These are phyloP conservation scores for Colletotrichum lindemuthianum DNA, from an alignment of 2,329 filamentous ascomycete species.

Conservation along the genomic window DNA sequence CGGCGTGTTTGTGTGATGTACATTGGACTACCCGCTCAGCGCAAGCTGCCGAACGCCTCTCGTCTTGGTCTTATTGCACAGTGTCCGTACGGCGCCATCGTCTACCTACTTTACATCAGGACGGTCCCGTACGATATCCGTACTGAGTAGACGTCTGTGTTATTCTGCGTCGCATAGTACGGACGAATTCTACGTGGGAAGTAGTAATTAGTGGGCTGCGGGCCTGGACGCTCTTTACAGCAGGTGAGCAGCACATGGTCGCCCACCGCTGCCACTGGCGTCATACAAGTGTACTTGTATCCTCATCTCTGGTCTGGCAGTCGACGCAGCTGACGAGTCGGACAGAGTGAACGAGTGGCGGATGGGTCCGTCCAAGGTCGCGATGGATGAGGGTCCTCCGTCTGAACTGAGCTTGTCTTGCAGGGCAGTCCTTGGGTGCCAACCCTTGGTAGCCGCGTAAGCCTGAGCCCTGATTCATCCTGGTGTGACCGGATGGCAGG, in stretches of 20 bases:
- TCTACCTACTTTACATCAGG: background rate
- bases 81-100: too few species aligned
- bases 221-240: too few species aligned
- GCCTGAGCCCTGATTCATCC: slow-evolving; percentile 34
- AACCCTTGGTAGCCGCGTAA: slow-evolving; percentile 35
- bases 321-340: slow-evolving; percentile 5
- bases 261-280: background rate
- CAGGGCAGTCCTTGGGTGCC: background rate
- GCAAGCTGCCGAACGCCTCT: slow-evolving; percentile 10
- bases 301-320: slow-evolving; percentile 11
- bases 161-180: background rate
- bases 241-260: background rate
- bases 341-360: slow-evolving; percentile 6
- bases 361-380: background rate
- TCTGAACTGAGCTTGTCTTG: slow-evolving; percentile 31
- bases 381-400: background rate
- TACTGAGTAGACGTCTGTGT: background rate
- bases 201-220: too few species aligned
- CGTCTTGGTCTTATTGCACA: background rate
- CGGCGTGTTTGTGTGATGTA: slow-evolving; percentile 12
- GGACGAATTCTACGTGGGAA: too few species aligned
- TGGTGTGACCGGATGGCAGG: slow-evolving; percentile 34
- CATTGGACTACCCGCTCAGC: slow-evolving; percentile 12
- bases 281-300: slow-evolving; percentile 10
- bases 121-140: slow-evolving; percentile 1